Base-by-base conservation (phyloP, 139 green algal genomes). In the Picochlorum sp. region DNA sequence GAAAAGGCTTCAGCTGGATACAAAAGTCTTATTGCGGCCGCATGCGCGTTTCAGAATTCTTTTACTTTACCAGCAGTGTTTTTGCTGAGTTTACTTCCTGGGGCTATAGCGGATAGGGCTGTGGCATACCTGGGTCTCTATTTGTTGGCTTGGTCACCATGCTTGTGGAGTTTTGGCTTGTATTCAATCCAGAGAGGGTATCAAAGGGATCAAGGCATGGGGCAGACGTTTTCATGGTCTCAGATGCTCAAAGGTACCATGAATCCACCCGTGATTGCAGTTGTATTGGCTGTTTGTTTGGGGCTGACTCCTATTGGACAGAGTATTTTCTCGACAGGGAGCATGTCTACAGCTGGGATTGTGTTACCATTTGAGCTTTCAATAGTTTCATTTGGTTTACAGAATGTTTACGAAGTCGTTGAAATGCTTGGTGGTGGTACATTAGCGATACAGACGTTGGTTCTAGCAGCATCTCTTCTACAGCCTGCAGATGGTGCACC, bases 11-110 rank as follows among this genome's bases (percentile, higher is more conserved):
- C 65, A 2, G 58, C 61, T 74, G 74, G 77, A 44, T 69, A 61
- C 0, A 56, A 51, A 11, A 44, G 76, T 51, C 58, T 90, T 46
- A 58, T 85, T 13, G 62, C 62, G 2, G 66, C 71, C 3, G 65
- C 69, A 0, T 83, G 76, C 59, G 69, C 83, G 16, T 90, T 90
- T 70, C 82, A 82, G 52, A 90, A 90, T 65, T 76, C 70, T n/a
- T 69, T 90, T 58, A 88, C 83, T 16, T 71, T 89, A 56, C 82
- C 80, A 0, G 57, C 80, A 30, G 64, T 88, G 11, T 85, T 84
- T 52, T 57, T 90, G 4, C 56, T 65, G 32, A 74, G 65, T 28
- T 49, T 90, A 62, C 72, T 90, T 16, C 69, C 65, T 0, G 51
- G 18, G 0, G 63, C 57, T 38, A 58, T 79, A 9, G 69, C 62